Evolutionary conservation across 306 rosid species (phyloP), one percentile per base, ranked within the genome.

Genomic region (Trifolium subterraneum): DNA sequence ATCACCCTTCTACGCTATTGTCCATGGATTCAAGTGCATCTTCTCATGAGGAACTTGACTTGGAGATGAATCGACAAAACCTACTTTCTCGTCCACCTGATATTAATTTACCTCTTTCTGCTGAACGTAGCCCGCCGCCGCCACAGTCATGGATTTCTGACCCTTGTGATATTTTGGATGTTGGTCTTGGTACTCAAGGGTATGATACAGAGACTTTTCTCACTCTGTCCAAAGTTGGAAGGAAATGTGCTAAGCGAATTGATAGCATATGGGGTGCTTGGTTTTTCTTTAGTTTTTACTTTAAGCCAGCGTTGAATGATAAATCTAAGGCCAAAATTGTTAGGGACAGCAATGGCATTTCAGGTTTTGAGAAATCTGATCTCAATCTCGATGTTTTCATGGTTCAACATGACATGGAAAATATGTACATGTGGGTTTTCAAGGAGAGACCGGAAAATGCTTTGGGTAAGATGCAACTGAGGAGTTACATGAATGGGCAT

Each of bases 351-450:
- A 89, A 89, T 12, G 96, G 93, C 15, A 84, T 87, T 20, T 73
- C 93, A 0, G 98, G 98, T 72, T 89, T 89, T 15, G 93, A 88
- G 42, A 93, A 90, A 68, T 81, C 96, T 25, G 98, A 93, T 84
- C 97, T 93, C 55, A 93, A 89, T 87, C 88, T 91, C 0, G 97
- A 93, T 77, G 89, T 91, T 68, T 93, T 93, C 74, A 85, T 93
- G 94, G 98, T 93, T 55, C 98, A 93, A 63, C 98, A 93, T 55
- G 98, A 93, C 87, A 89, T 93, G 98, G 98, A 93, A 75, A 93
- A 93, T 71, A 89, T 93, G 98, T 93, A 93, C 83, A 93, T 93
- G 98, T 93, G 98, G 98, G 97, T 90, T 76, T 93, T 93, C 86
- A 93, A 93, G 92, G 96, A 89, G 78, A 86, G 92, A 76, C 98